Percentiles rank a stretch among this genome's conserved stretches.
phyloP scores from a whole-genome alignment of 805 yeast genomes.

The Nakazawaea holstii region DNA sequence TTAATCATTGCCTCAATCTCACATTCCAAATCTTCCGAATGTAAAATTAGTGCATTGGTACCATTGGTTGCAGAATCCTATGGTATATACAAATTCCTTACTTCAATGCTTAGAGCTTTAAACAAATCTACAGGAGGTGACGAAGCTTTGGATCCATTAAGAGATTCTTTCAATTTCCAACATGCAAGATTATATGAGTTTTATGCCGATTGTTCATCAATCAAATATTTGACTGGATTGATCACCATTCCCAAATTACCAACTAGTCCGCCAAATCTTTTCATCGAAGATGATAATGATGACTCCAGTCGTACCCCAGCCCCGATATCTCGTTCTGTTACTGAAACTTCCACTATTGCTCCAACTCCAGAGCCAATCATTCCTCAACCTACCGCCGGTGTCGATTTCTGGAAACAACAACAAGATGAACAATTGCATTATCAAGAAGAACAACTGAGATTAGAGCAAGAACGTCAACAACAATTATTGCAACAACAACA shows the following conservation, averaged over 20 bases:
- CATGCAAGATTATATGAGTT: constrained; percentile 69
- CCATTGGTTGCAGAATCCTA: constrained; percentile 89
- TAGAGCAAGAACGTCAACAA: constrained; percentile 57
- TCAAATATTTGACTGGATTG: constrained; percentile 74
- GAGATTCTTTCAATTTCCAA: constrained; percentile 67
- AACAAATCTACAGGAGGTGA: constrained; percentile 65
- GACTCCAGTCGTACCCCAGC: constrained; percentile 24
- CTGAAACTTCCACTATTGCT: constrained; percentile 23
- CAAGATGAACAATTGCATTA: constrained; percentile 48
- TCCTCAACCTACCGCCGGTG: constrained; percentile 50
- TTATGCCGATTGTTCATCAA: constrained; percentile 84
- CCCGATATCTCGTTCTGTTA: constrained; percentile 20
- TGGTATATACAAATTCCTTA: constrained; percentile 85
- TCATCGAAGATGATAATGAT: constrained; percentile 37
- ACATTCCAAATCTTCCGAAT: constrained; percentile 56
- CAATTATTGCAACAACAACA: constrained; percentile 65
- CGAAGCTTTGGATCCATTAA: constrained; percentile 72
- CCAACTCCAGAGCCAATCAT: constrained; percentile 44
- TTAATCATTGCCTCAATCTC: constrained; percentile 68
- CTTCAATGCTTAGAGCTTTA: constrained; percentile 88
- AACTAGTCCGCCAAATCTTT: constrained; percentile 54
- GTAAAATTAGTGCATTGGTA: constrained; percentile 80
- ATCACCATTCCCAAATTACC: constrained; percentile 73
- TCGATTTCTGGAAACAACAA: constrained; percentile 34
- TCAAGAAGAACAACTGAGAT: constrained; percentile 54